phyloP scores from a whole-genome alignment of 1,284 basidiomycete genomes.

The Porodaedalea pini region DNA sequence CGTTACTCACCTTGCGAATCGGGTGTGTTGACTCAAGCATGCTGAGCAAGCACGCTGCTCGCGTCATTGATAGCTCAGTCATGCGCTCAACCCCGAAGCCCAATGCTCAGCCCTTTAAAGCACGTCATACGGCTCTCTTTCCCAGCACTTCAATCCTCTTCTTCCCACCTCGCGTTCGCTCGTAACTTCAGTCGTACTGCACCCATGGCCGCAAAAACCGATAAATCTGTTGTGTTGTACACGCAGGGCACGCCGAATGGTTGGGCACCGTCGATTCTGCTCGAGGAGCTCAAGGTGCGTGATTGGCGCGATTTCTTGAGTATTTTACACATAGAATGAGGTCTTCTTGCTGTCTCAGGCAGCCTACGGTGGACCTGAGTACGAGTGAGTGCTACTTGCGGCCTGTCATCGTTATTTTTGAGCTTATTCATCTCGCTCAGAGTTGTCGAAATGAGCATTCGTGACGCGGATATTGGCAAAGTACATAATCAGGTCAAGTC shows the following conservation, averaged over 20 bases:
- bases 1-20: too few species aligned
- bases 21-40: too few species aligned
- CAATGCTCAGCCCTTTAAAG: too few species aligned
- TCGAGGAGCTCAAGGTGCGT: slow-evolving; percentile 40
- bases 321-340: background rate
- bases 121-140: too few species aligned
- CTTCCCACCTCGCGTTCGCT: too few species aligned
- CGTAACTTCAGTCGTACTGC: background rate
- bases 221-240: slow-evolving; percentile 11
- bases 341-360: slow-evolving; percentile 28
- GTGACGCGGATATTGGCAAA: slow-evolving; percentile 31
- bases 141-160: too few species aligned
- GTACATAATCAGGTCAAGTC: slow-evolving; percentile 46
- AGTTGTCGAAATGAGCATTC: slow-evolving; percentile 29
- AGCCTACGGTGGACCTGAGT: slow-evolving; percentile 40
- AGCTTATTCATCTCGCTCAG: slow-evolving; percentile 33
- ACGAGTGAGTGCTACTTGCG: slow-evolving; percentile 29
- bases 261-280: slow-evolving; percentile 32
- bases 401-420: slow-evolving; percentile 23
- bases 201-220: slow-evolving; percentile 1
- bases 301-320: background rate
- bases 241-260: slow-evolving; percentile 16
- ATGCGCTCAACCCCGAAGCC: too few species aligned
- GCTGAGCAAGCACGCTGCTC: too few species aligned
- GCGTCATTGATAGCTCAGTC: too few species aligned